Base-by-base conservation (phyloP, 2,329 filamentous ascomycete species). In the Aspergillus puulaauensis region DNA sequence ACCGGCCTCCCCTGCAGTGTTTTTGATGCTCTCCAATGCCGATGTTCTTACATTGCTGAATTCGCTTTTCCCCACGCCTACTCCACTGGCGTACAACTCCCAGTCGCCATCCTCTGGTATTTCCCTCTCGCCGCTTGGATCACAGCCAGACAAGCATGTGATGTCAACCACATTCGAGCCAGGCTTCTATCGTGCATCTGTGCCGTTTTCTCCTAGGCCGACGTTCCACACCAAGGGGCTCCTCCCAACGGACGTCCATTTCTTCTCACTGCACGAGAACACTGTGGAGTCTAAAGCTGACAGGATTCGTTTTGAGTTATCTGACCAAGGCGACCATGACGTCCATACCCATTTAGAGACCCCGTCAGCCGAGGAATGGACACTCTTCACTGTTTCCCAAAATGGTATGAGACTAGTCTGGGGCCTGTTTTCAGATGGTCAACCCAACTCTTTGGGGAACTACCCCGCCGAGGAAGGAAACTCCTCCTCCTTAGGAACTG, bases 11-110 rank as follows among this genome's bases (percentile, higher is more conserved):
- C 56, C 68, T 23, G 68, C 71, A 21, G 89, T 88, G 33, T 95
- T 91, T 69, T 79, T 96, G 67, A 89, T 93, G 35, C 76, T 96
- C 63, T 90, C 89, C 68, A 86, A 90, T 37, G 84, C 89, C 41
- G 93, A 97, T 71, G 79, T 96, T 63, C 80, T 89, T 37, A 93
- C 90, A 3, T 77, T 96, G 66, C 84, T 96, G 61, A 91, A 95
- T 72, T 88, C 89, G 11, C 83, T 97, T 14, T 96, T 93, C 68
- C 93, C 93, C 33, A 67, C 67, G 33, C 54, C 65, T 1, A 39
- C 54, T 12, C 65, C 69, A 31, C 58, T 68, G 17, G 61, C 67
- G 6, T 70, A 71, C 54, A 64, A 65, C 24, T 65, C 69, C 5
- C 66, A 70, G 11, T 64, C 65, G 21, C 59, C 68, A 1, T 66